Base-by-base conservation (phyloP, 148 eudicot genomes). In the Rhododendron henanense region DNA sequence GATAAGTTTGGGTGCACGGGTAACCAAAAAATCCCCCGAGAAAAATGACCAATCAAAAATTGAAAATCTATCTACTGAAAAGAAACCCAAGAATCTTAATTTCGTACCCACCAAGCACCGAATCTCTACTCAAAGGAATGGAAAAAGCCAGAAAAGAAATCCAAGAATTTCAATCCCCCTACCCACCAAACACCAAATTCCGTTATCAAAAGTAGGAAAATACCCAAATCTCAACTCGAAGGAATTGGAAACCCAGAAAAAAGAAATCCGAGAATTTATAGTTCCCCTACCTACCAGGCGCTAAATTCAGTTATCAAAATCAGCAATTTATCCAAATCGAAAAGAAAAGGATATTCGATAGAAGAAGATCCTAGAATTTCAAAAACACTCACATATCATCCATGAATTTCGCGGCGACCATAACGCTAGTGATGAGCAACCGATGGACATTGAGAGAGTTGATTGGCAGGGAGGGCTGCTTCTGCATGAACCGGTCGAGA, bases 401-500 rank as follows among this genome's bases (percentile, higher is more conserved):
- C 94, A 92, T 89, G 90, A 92, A 92, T 84, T 92, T 92, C 4
- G 92, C 94, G 65, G 94, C 89, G 85, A 93, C 85, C 92, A 93
- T 87, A 85, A 93, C 94, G 85, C 92, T 90, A 57, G 93, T 93
- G 84, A 92, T 88, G 73, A 92, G 85, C 86, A 92, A 88, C n/a
- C 94, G 92, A 86, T 92, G 94, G 73, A 92, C 93, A 88, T 90
- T 92, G 77, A 84, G 90, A n/a, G 94, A 92, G 59, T 92, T 91
- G 71, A 92, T 87, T 69, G 90, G 87, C 78, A 92, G 65, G 51
- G 89, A 78, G 2, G 94, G 93, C 73, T 92, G 94, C 28, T 89
- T 50, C 87, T 90, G 93, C 51, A 89, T 86, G 77, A 92, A 92
- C n/a, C 94, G 92, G 78, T 92, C 94, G 50, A 92, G 94, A 57